Base-by-base conservation (phyloP, 2,329 filamentous ascomycete genomes). In the Microsporum audouinii region DNA sequence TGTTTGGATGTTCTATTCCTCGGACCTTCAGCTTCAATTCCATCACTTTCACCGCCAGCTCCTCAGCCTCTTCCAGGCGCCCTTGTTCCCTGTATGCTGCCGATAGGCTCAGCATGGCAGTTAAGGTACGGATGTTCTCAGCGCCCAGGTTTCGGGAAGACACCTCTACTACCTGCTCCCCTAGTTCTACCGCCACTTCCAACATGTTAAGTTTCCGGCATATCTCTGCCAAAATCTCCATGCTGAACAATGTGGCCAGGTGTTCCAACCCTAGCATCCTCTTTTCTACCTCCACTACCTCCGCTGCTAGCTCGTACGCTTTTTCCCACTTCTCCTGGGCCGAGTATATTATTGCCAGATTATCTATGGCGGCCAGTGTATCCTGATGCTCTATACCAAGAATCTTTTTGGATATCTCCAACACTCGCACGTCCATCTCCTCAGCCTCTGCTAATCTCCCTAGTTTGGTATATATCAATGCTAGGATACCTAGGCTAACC, bases 81-180 rank as follows among this genome's bases (percentile, higher is more conserved):
- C 63, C 61, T 55, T 62, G 63, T 53, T 59, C 34, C 4, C 29
- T 5, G 7, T 65, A 62, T 27, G 61, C 59, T 5, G 38, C 34
- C 8, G 65, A 61, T 34, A 67, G 64, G 34, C 65, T 63, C 57
- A 63, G 61, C 56, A 66, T 63, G 45, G 39, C 65, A 3, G 36
- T 62, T 34, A 67, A 57, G 6, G 66, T 67, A 51, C 63, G 62
- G 63, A 63, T 66, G 65, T 49, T 65, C 58, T 31, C 17, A 23
- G 61, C 8, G 1, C 66, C 66, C 12, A 61, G 60, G 31, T 61
- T 47, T 33, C 58, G 61, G 60, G 60, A 27, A 5, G 10, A 33
- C 14, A 38, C 43, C 38, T 61, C 55, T 29, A 64, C 3, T 23
- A 41, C 60, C 60, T 62, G 34, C 41, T 27, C 56, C 17, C 31